Evolutionary conservation across 1,284 basidiomycete genomes (phyloP), one percentile per base, ranked within the genome.

Genomic region (Irpex lacteus): DNA sequence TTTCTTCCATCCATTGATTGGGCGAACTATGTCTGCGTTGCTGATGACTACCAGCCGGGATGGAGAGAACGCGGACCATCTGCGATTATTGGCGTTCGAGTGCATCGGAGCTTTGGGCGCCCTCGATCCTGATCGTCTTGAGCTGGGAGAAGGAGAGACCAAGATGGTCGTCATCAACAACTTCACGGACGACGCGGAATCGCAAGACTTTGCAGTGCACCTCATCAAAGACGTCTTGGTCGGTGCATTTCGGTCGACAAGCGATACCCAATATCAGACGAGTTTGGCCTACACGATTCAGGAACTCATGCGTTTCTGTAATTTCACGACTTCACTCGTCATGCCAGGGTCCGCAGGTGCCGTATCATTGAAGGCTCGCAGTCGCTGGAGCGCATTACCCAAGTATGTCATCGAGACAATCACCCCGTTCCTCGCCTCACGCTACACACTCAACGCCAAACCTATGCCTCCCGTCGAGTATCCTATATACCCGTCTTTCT

Each of bases 81-180:
- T 96, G 47, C 86, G 87, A 18, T 78, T 87, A 52, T 76, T 92
- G 18, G 89, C 92, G 0, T 96, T 93, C 71, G 94, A 98, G 72
- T 98, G 95, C 74, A 87, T 99, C 60, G 96, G 97, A 0, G 85
- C 94, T n/a, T 77, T 99, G 4, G 98, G 98, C 5, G 98, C 98
- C 1, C 85, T 98, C 18, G 98, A 99, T 77, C 96, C 98, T 0
- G 98, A 99, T 79, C 87, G 98, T 63, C 91, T 95, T 72, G 91
- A 95, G 67, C 80, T 93, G 50, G 78, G 78, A 4, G 74, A 82
- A 47, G 82, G 83, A 38, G 88, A 91, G 66, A 77, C 85, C 2
- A 83, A 86, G 49, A 89, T 92, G 77, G 84, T 94, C 47, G 83
- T 98, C 60, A 81, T 90, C 63, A 85, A 84, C 71, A 96, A 99